phyloP scores from a whole-genome alignment of 2,329 filamentous ascomycete species.

The Fusarium annulatum region DNA sequence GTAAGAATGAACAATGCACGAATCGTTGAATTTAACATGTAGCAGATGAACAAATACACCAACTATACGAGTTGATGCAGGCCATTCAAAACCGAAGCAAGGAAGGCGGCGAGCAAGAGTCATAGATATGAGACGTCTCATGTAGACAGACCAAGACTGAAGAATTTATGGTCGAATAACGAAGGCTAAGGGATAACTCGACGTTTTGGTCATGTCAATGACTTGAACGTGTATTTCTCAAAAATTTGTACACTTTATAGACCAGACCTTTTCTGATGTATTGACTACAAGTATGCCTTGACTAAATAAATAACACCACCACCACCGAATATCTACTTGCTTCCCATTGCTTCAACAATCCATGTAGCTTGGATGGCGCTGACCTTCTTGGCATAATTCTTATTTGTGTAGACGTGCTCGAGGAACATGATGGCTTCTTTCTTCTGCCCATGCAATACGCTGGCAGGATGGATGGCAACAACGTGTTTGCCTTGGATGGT shows the following conservation, averaged over 20 bases:
- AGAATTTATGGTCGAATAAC: not conserved
- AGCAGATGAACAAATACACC: conserved; percentile 89
- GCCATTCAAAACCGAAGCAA: conserved; percentile 67
- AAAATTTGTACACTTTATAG: conserved; percentile 23
- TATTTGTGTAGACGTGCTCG: conserved; percentile 73
- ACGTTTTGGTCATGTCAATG: not conserved
- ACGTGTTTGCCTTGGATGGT: conserved; percentile 69
- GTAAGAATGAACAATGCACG: conserved; percentile 41
- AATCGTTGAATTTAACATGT: conserved; percentile 1
- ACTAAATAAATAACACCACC: not conserved
- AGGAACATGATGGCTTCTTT: conserved; percentile 76
- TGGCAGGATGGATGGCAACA: conserved; percentile 72
- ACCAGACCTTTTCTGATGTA: conserved; percentile 26
- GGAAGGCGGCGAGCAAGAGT: conserved; percentile 43
- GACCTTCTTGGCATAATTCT: conserved; percentile 75
- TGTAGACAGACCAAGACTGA: conserved; percentile 10
- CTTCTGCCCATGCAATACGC: conserved; percentile 71
- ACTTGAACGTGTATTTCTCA: not conserved
- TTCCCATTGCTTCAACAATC: conserved; percentile 64
- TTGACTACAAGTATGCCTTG: conserved; percentile 6
- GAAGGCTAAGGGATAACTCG: not conserved
- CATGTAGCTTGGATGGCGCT: conserved; percentile 69
- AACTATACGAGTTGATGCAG: conserved; percentile 94
- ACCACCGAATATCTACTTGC: conserved; percentile 28
- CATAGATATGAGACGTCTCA: conserved; percentile 25